Evolutionary conservation across 306 rosid genomes (phyloP).

Genomic region (Acacia crassicarpa): DNA sequence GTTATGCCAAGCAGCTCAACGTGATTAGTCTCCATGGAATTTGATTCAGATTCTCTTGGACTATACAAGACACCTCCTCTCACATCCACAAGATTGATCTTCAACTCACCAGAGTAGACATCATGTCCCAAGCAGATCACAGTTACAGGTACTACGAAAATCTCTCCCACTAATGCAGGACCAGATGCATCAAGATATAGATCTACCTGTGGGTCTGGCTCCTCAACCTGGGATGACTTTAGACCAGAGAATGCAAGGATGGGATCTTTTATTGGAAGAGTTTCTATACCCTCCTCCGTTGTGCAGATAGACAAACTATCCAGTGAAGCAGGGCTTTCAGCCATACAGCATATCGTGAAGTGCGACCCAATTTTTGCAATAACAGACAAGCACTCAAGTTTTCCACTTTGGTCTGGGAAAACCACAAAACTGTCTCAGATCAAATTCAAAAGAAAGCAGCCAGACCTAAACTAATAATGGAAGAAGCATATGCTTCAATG

Average conservation of each 20-base stretch:
- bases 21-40: constrained; percentile 64
- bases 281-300: constrained; percentile 61
- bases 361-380: constrained; percentile 79
- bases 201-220: constrained; percentile 83
- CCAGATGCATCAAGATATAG: constrained; percentile 72
- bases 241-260: constrained; percentile 79
- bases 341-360: constrained; percentile 88
- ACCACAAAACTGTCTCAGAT: constrained; percentile 29
- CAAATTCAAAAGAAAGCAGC: constrained; percentile 16
- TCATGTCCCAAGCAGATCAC: constrained; percentile 76
- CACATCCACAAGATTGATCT: constrained; percentile 96
- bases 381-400: constrained; percentile 87
- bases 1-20: constrained; percentile 90
- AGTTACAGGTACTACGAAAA: constrained; percentile 78
- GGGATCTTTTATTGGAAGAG: constrained; percentile 83
- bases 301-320: constrained; percentile 85
- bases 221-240: constrained; percentile 87
- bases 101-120: constrained; percentile 82
- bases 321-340: constrained; percentile 95
- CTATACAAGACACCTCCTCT: constrained; percentile 91
- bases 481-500: constrained; percentile 20
- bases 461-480: constrained; percentile 24
- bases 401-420: constrained; percentile 83
- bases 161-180: constrained; percentile 89
- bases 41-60: constrained; percentile 75